These are phyloP conservation scores for Trichoderma harzianum DNA, from an alignment of 2,329 filamentous ascomycete species.

Conservation along the genomic window DNA sequence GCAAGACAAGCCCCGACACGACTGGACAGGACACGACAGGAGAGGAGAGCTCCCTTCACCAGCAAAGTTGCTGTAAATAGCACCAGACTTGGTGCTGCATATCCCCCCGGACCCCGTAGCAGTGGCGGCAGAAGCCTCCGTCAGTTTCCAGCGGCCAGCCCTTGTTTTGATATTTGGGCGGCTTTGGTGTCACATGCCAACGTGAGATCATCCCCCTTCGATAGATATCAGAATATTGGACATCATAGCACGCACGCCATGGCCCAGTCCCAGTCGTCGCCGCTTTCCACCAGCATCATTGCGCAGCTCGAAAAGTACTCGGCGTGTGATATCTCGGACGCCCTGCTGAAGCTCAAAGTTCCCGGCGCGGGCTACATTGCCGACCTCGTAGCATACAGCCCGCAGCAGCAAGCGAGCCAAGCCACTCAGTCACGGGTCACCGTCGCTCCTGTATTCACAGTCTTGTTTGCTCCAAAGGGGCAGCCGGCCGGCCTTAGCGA, in stretches of 20 bases:
- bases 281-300: conserved; percentile 22
- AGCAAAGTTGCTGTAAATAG: neutral
- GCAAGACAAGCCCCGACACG: neutral
- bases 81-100: neutral
- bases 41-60: neutral
- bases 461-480: conserved; percentile 61
- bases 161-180: neutral
- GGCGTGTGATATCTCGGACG: conserved; percentile 65
- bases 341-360: conserved; percentile 65
- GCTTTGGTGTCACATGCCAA: neutral
- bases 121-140: neutral
- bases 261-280: neutral
- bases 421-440: conserved; percentile 29
- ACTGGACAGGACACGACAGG: neutral
- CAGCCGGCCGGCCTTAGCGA: neutral
- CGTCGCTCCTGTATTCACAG: conserved; percentile 57
- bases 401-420: conserved; percentile 25
- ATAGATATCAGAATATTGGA: neutral
- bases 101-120: neutral
- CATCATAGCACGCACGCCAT: neutral
- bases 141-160: neutral
- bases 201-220: neutral
- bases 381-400: conserved; percentile 45
- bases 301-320: conserved; percentile 37
- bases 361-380: conserved; percentile 64